Base-by-base conservation (phyloP, 169 alveolate species). In the Cryptosporidium ubiquitum region DNA sequence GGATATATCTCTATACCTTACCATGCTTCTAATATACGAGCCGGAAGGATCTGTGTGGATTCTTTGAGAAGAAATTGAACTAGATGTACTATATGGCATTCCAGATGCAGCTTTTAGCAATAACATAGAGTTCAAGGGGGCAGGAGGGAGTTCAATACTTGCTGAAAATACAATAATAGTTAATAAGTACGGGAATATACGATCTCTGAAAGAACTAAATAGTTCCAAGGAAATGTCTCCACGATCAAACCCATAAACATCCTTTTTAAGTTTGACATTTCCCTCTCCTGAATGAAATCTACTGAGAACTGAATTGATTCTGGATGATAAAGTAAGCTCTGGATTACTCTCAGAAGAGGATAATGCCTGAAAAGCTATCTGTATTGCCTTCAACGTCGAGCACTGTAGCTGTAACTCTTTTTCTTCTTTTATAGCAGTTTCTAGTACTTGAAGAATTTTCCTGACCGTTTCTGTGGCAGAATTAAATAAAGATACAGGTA, bases 11-110 rank as follows among this genome's bases (percentile, higher is more conserved):
- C 89, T 58, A 47, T 79, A 61, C 40, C 64, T 79, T 14, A 79
- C 89, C 89, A 79, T 79, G 20, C 89, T 79, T 40, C 89, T 79
- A 61, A 79, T 79, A 42, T 79, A 79, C 16, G 89, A 69, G 3
- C 75, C 89, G 5, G 89, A 79, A 14, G 89, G 89, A 61, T 79
- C 89, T 5, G 89, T 79, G 2, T 58, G 89, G 12, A 64, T 79
- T 37, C 75, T 79, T 64, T 79, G 89, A 20, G 89, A 79, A 42
- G 89, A 79, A 42, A 79, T 79, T 40, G 89, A 60, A 42, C 89
- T 58, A 7, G 89, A 61, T 26, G 89, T 64, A 61, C 49, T 79
- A 42, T 79, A 79, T 18, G 89, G 89, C 89, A 79, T 79, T 29
- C 89, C 89, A 12, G 89, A 79, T 2, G 89, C 89, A 3, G 89